Conservation (phyloP, 1,284 basidiomycete species). For the Puccinia coronata region DNA sequence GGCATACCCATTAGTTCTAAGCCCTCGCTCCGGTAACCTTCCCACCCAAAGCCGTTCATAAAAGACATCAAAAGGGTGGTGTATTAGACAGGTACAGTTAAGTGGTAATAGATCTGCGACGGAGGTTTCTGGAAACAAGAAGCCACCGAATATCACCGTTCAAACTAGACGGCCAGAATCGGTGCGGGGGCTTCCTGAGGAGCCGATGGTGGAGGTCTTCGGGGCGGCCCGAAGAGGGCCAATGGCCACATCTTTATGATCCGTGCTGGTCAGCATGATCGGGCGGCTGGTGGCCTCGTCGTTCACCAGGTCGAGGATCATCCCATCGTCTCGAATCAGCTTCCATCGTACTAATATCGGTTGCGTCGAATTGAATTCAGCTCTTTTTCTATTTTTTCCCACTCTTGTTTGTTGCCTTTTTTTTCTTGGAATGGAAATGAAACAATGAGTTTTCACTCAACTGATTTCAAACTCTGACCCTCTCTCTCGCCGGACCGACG, state of each 20-base stretch:
- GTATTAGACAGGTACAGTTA: too few species aligned
- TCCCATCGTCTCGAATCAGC: slow-evolving; percentile 47
- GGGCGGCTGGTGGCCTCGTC: neutral
- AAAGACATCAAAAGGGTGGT: too few species aligned
- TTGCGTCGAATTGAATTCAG: neutral
- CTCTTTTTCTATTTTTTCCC: too few species aligned
- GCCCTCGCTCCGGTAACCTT: too few species aligned
- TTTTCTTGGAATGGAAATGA: neutral
- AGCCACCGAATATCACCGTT: too few species aligned
- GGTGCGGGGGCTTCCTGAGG: neutral
- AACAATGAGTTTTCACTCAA: slow-evolving; percentile 24
- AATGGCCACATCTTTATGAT: neutral
- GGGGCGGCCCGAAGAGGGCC: neutral
- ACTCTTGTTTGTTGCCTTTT: neutral
- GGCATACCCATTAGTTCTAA: too few species aligned
- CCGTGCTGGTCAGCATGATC: neutral
- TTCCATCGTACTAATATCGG: slow-evolving; percentile 43
- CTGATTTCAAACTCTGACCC: slow-evolving; percentile 41
- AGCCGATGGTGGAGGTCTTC: neutral
- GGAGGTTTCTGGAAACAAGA: too few species aligned
- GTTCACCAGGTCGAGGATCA: slow-evolving; percentile 20
- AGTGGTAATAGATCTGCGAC: too few species aligned
- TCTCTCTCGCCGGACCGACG: slow-evolving; percentile 35
- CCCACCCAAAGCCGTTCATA: too few species aligned
- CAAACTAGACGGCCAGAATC: neutral